Evolutionary conservation across 306 rosid genomes (phyloP), one percentile per base, ranked within the genome.

Genomic region (Cucurbita argyrosperma): DNA sequence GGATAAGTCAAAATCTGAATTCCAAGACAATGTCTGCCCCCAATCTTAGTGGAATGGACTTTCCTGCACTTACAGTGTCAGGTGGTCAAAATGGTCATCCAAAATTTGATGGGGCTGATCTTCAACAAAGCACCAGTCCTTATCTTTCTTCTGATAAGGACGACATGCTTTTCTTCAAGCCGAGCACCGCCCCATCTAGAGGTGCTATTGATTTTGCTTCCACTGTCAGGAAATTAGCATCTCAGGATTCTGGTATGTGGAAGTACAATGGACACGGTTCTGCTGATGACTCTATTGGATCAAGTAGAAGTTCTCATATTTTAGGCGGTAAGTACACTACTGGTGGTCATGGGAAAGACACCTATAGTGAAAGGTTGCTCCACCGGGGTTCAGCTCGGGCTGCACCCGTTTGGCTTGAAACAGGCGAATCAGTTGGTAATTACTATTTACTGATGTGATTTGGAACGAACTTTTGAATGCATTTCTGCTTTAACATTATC

Each of bases 401-500:
- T 65, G 87, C 96, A 66, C 97, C 98, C 14, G 83, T 86, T 73
- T 93, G 98, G 98, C 96, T 93, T 79, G 98, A 93, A 83, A 93
- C 98, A 15, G 98, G 98, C 56, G 98, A 93, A 7, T 83, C 97
- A 53, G 98, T 90, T 67, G 98, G 98, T 93, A 93, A 87, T 89
- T 80, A 72, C 39, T 78, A 76, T 81, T 76, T 85, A 23, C 85
- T 81, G 71, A 47, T 83, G 81, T 76, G 43, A 79, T 76, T 61
- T 81, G 50, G 80, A 72, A 55, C 23, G 43, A 50, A 63, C 8
- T 73, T 60, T 61, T 78, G 60, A 78, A 50, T 80, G 54, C 58
- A 13, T 81, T 75, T 78, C 65, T 85, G 75, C 82, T 81, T 81
- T 88, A 79, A 87, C 81, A 75, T 75, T 77, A 83, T 83, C 85